Evolutionary conservation across 768 basidiomycete species (phyloP).

Genomic region (Cystobasidium ongulense): DNA sequence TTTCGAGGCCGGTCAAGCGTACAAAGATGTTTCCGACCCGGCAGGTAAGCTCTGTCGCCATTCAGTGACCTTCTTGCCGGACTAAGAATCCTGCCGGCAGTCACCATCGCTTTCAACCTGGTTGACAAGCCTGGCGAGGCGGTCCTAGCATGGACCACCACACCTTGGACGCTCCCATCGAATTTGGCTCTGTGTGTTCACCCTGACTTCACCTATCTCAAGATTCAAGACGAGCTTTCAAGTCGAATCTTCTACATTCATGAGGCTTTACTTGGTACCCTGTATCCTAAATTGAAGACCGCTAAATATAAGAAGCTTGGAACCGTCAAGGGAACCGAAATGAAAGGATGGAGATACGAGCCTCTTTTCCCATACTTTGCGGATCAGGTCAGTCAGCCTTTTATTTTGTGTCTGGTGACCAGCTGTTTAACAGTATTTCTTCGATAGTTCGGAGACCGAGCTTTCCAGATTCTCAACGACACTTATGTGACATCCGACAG

Average conservation of each 20-base stretch:
- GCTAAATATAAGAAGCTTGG: slow-evolving; percentile 88
- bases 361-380: slow-evolving; percentile 96
- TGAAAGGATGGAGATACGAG: slow-evolving; percentile 92
- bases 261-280: slow-evolving; percentile 70
- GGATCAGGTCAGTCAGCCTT: slow-evolving; percentile 59
- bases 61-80: background rate
- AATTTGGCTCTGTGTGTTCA: slow-evolving; percentile 93
- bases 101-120: slow-evolving; percentile 85
- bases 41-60: slow-evolving; percentile 54
- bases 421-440: too few relatives aligned
- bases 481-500: slow-evolving; percentile 86
- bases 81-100: slow-evolving; percentile 46
- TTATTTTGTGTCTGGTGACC: background rate
- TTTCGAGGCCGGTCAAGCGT: slow-evolving; percentile 88
- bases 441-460: slow-evolving; percentile 73
- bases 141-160: slow-evolving; percentile 95
- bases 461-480: slow-evolving; percentile 80
- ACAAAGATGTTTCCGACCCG: slow-evolving; percentile 88
- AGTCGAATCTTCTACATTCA: slow-evolving; percentile 84
- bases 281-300: slow-evolving; percentile 96
- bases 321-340: slow-evolving; percentile 76
- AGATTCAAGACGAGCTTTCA: slow-evolving; percentile 82
- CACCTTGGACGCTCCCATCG: slow-evolving; percentile 95
- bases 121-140: slow-evolving; percentile 86
- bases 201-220: slow-evolving; percentile 90